Evolutionary conservation across 2,329 filamentous ascomycete genomes (phyloP), one percentile per base, ranked within the genome.

Genomic region (Colletotrichum liriopes): DNA sequence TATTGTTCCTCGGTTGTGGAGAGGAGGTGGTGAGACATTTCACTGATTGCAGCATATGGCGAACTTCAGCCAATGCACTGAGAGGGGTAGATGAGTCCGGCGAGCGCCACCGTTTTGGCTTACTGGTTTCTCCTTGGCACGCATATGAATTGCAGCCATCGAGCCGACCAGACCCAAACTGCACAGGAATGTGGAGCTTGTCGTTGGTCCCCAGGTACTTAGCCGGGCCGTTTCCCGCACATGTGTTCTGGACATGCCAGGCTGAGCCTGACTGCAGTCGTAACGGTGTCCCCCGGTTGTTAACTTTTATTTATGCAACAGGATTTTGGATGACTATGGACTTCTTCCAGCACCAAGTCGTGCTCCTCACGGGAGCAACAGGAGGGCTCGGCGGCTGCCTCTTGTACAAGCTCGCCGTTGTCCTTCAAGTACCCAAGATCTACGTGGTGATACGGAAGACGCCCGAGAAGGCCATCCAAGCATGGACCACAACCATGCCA

Each of bases 391-490:
- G 52, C 2, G 52, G 20, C 32, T 55, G 52, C 32, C 52, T 55
- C 20, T 23, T 55, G 52, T 55, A 55, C 32, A 55, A 55, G 20
- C 52, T 55, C 11, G 32, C 32, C 32, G 52, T 55, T n/a, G 52
- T 55, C 1, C 52, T 55, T 16, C 52, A 29, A 37, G 52, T 55
- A 16, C 52, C 52, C 52, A 55, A 37, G 20, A 37, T 55, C 52
- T 55, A 55, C 20, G 52, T 55, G 32, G 52, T 55, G 32, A 37
- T 55, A n/a, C 52, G 52, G 14, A 55, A 55, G n/a, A 55, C 52
- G 12, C 52, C 32, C 32, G 32, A 55, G n/a, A 12, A 55, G 52
- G 52, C 52, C 32, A 55, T 55, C 20, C 18, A 55, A 9, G 32
- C 52, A 37, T 55, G 52, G 52, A 20, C 32, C 18, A 55, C 29